Percentiles rank a stretch among this genome's conserved stretches.
Evolutionary conservation across 1,284 basidiomycete genomes (phyloP).

Genomic region (Sporisorium graminicola): DNA sequence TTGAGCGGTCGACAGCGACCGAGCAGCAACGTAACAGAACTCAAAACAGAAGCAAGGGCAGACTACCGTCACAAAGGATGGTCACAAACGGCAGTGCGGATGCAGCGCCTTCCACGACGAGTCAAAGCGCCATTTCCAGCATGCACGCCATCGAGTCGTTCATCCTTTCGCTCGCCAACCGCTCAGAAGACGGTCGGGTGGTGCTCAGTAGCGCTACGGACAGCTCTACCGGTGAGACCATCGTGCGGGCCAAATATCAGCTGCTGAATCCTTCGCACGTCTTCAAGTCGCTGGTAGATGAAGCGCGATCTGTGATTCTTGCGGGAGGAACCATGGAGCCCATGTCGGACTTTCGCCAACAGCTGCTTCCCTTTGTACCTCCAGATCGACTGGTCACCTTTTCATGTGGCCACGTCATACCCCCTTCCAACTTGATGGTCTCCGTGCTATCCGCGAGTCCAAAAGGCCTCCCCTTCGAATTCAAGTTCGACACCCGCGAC

Average conservation of each 20-base stretch:
- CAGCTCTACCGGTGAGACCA: conserved; percentile 1
- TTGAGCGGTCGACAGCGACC: conserved; percentile 69
- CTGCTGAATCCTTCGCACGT: conserved; percentile 91
- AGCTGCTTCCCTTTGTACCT: conserved; percentile 82
- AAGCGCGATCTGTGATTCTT: conserved; percentile 84
- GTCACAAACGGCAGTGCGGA: not conserved
- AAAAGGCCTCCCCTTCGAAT: conserved; percentile 80
- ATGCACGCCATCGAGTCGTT: conserved; percentile 88
- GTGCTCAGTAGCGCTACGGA: conserved; percentile 15
- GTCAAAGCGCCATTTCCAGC: conserved; percentile 75
- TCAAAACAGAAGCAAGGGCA: conserved; percentile 4
- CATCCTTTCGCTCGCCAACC: conserved; percentile 82
- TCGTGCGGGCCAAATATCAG: conserved; percentile 85
- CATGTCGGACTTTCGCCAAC: conserved; percentile 86
- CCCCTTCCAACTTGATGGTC: conserved; percentile 81
- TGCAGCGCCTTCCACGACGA: not conserved
- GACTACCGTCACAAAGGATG: not conserved
- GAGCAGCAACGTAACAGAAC: conserved; percentile 1
- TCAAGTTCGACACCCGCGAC: conserved; percentile 83
- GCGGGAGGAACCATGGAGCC: conserved; percentile 99
- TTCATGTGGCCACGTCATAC: conserved; percentile 94
- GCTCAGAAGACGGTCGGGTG: conserved; percentile 78
- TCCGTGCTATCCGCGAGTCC: conserved; percentile 84
- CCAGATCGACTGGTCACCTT: conserved; percentile 79
- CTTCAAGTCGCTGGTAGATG: conserved; percentile 84